phyloP scores from a whole-genome alignment of 768 basidiomycete genomes.

The Naganishia friedmannii region DNA sequence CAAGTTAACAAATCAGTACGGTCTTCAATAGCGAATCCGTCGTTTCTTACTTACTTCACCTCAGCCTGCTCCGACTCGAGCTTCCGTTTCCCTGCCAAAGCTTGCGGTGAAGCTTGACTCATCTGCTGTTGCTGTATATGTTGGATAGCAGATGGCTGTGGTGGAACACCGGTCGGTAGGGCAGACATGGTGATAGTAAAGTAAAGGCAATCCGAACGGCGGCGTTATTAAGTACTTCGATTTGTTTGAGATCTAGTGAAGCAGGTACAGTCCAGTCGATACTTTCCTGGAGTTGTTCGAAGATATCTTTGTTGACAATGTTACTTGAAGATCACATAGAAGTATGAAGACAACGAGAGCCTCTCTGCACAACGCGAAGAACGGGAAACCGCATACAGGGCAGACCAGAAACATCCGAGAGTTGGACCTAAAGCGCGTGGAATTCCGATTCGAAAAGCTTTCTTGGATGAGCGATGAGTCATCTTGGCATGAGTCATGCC shows the following conservation, averaged over 20 bases:
- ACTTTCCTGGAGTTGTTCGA: too few species aligned
- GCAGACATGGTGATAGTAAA: not conserved
- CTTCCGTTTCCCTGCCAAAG: conserved; percentile 10
- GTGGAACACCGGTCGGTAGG: conserved; percentile 5
- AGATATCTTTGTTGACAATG: conserved; percentile 3
- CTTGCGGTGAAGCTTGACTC: conserved; percentile 15
- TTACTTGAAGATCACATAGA: not conserved
- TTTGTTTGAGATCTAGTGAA: too few species aligned
- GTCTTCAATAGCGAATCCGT: not conserved
- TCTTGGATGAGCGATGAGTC: too few species aligned
- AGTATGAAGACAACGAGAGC: not conserved
- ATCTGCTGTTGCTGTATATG: conserved; percentile 17
- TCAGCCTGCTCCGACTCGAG: conserved; percentile 17
- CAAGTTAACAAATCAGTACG: not conserved
- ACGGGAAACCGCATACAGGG: too few species aligned
- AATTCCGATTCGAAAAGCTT: not conserved
- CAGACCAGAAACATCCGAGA: too few species aligned
- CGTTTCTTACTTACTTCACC: not conserved
- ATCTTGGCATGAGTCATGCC: too few species aligned
- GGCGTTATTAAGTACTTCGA: too few species aligned
- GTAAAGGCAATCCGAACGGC: too few species aligned
- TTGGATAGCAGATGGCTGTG: conserved; percentile 5
- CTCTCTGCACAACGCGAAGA: too few species aligned
- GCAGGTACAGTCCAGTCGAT: too few species aligned
- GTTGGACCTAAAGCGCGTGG: too few species aligned